These are phyloP conservation scores for Pyricularia sp. DNA, from an alignment of 2,329 filamentous ascomycete species.

Conservation along the genomic window DNA sequence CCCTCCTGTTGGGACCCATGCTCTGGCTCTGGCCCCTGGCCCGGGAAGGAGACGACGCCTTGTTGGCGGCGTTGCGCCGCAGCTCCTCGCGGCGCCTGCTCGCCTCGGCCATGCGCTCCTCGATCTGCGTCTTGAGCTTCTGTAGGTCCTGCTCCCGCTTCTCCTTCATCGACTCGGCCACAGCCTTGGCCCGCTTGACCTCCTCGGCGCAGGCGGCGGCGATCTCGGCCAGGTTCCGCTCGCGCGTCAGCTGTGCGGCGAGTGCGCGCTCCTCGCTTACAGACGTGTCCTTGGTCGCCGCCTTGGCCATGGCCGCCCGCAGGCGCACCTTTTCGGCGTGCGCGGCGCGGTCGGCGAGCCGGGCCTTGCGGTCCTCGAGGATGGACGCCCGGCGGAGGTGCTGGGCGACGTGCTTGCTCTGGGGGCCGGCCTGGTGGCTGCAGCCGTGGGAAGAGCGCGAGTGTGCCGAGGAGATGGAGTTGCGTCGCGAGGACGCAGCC, in stretches of 20 bases:
- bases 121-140: conserved; percentile 64
- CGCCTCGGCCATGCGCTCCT: conserved; percentile 70
- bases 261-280: conserved; percentile 68
- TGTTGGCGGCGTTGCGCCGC: conserved; percentile 39
- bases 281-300: conserved; percentile 52
- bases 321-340: conserved; percentile 78
- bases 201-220: conserved; percentile 75
- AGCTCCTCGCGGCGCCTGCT: conserved; percentile 61
- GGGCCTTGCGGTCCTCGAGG: conserved; percentile 69
- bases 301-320: conserved; percentile 65
- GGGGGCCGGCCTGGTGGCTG: conserved; percentile 41
- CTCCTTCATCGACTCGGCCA: conserved; percentile 76
- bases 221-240: conserved; percentile 74
- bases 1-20: conserved; percentile 35
- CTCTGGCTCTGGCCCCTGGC: conserved; percentile 43
- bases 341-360: conserved; percentile 69
- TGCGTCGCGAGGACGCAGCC: conserved; percentile 68
- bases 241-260: conserved; percentile 67
- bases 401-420: conserved; percentile 71
- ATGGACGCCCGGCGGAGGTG: conserved; percentile 73
- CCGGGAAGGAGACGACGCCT: conserved; percentile 6
- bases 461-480: conserved; percentile 69
- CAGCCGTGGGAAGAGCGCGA: conserved; percentile 55
- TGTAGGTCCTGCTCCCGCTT: conserved; percentile 66
- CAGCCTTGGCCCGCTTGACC: conserved; percentile 70